Conservation (phyloP, 169 alveolate species). For the Cryptosporidium viatorum region DNA sequence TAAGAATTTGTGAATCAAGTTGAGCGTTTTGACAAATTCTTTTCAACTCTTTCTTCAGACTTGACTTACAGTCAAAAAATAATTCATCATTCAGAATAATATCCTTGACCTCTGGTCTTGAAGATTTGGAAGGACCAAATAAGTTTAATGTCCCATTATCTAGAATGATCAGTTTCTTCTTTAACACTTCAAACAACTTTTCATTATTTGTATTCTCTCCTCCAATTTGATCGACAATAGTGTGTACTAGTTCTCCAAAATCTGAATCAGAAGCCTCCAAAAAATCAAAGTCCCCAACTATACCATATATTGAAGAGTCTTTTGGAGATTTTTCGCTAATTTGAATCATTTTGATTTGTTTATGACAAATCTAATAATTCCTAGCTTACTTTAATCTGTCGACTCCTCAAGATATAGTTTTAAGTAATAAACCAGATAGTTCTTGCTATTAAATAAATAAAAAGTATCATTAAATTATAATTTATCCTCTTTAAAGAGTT, state of each 20-base stretch:
- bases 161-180: constrained; percentile 31
- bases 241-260: constrained; percentile 44
- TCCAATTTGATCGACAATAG: constrained; percentile 29
- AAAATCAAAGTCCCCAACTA: constrained; percentile 26
- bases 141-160: constrained; percentile 55
- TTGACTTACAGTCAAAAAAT: constrained; percentile 33
- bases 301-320: constrained; percentile 4
- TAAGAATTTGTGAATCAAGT: constrained; percentile 9
- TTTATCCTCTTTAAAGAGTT: not conserved
- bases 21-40: constrained; percentile 21
- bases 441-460: not conserved
- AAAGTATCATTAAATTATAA: not conserved
- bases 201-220: not conserved
- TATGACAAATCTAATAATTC: not conserved
- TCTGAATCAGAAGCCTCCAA: constrained; percentile 44
- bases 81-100: not conserved
- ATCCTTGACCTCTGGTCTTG: constrained; percentile 13
- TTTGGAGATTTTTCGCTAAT: not conserved
- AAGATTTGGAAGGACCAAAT: not conserved
- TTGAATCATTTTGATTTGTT: not conserved
- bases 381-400: not conserved
- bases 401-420: not conserved
- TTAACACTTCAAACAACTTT: constrained; percentile 10
- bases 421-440: not conserved
- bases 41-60: constrained; percentile 48